Conservation (phyloP, 1,139 yeast genomes). For the Arxiozyma bovina region DNA sequence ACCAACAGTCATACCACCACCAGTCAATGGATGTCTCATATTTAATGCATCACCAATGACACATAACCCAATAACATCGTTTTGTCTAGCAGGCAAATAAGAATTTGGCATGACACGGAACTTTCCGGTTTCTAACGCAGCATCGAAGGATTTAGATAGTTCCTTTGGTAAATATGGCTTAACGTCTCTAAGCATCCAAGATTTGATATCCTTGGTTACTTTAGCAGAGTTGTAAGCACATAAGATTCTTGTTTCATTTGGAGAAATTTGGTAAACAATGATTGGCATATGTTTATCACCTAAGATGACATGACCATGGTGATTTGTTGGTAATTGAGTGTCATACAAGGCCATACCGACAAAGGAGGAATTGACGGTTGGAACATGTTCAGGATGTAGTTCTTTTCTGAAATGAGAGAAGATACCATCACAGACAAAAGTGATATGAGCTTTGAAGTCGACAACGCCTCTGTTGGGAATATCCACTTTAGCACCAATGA, state of each 20-base stretch:
- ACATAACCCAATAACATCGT: constrained; percentile 64
- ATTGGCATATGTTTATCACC: constrained; percentile 79
- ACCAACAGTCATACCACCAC: constrained; percentile 99
- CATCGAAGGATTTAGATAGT: constrained; percentile 56
- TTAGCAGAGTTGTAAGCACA: constrained; percentile 76
- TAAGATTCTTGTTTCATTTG: constrained; percentile 73
- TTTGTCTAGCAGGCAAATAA: constrained; percentile 66
- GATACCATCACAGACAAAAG: constrained; percentile 87
- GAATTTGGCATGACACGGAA: constrained; percentile 92
- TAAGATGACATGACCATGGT: constrained; percentile 84
- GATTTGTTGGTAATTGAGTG: constrained; percentile 60
- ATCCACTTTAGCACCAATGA: constrained; percentile 56
- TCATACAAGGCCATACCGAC: constrained; percentile 71
- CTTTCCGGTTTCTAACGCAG: constrained; percentile 44
- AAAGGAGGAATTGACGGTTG: constrained; percentile 72
- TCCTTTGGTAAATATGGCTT: constrained; percentile 60
- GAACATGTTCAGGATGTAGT: constrained; percentile 47
- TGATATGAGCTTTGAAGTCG: constrained; percentile 49
- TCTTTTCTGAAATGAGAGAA: constrained; percentile 86
- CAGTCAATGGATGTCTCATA: constrained; percentile 97
- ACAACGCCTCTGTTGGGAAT: constrained; percentile 33
- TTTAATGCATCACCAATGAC: constrained; percentile 89
- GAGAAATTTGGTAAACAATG: constrained; percentile 76
- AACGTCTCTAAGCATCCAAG: constrained; percentile 53
- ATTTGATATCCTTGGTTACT: constrained; percentile 62